Conservation (phyloP, 768 basidiomycete genomes). For the Boletus tomentosulus region DNA sequence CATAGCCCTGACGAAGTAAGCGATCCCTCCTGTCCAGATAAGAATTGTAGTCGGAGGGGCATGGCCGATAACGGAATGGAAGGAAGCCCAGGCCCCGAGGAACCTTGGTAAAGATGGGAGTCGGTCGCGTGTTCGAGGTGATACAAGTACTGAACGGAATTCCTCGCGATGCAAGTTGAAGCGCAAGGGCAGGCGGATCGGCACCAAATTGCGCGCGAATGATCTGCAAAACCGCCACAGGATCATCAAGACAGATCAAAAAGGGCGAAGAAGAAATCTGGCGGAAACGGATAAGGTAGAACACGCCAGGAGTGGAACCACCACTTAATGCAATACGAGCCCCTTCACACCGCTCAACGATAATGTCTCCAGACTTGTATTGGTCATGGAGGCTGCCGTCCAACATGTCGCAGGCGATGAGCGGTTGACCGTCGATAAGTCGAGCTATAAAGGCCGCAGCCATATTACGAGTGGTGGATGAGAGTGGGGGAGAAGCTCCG, state of each 20-base stretch:
- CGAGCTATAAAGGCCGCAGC: background rate
- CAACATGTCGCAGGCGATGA: background rate
- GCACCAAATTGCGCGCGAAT: background rate
- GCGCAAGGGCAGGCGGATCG: background rate
- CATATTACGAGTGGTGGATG: background rate
- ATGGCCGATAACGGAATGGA: background rate
- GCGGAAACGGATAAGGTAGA: background rate
- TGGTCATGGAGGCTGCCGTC: background rate
- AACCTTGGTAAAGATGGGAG: too few species aligned
- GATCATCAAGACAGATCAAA: background rate
- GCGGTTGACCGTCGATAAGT: background rate
- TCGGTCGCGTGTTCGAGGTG: too few species aligned
- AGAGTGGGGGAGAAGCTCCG: background rate
- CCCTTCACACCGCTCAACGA: background rate
- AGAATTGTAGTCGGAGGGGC: background rate
- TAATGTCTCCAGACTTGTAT: background rate
- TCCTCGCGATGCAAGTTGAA: background rate
- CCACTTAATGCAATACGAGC: background rate
- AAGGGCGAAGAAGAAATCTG: background rate
- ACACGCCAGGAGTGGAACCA: background rate
- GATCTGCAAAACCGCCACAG: background rate
- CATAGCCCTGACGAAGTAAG: background rate
- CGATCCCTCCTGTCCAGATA: constrained; percentile 1
- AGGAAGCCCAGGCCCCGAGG: background rate
- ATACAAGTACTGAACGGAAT: background rate